Conservation (phyloP, 345 rosid species). For the Citrus medica region DNA sequence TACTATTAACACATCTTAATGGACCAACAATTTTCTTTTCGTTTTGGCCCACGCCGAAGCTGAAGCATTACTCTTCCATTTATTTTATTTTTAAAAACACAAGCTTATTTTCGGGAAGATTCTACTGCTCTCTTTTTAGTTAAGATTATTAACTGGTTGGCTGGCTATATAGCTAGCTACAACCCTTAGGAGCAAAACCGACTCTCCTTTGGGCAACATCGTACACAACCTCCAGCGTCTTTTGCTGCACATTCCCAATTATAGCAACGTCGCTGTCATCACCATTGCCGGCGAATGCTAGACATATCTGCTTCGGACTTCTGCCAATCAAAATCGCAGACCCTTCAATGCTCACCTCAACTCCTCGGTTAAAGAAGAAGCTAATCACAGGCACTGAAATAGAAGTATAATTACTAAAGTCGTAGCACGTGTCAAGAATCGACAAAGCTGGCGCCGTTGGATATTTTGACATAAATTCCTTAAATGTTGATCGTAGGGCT, state of each 20-base stretch:
- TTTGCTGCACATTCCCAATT: slow-evolving; percentile 72
- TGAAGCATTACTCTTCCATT: too few species aligned
- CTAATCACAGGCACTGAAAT: slow-evolving; percentile 44
- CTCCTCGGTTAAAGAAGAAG: slow-evolving; percentile 44
- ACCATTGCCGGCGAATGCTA: slow-evolving; percentile 67
- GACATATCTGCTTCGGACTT: slow-evolving; percentile 55
- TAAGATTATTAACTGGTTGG: neutral
- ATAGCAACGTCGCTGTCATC: slow-evolving; percentile 45
- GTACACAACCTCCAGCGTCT: slow-evolving; percentile 65
- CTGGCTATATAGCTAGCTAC: slow-evolving; percentile 27
- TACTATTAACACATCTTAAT: too few species aligned
- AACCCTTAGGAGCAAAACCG: slow-evolving; percentile 61
- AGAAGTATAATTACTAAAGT: slow-evolving; percentile 38
- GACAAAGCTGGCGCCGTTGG: slow-evolving; percentile 46
- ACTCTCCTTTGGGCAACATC: slow-evolving; percentile 54
- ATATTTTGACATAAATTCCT: slow-evolving; percentile 47
- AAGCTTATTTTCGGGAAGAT: neutral
- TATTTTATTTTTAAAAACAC: too few species aligned
- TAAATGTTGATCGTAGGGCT: slow-evolving; percentile 41
- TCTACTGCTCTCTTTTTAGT: neutral
- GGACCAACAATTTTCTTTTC: too few species aligned
- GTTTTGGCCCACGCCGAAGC: too few species aligned
- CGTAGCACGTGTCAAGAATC: slow-evolving; percentile 73
- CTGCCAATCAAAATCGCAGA: slow-evolving; percentile 37
- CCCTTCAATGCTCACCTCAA: slow-evolving; percentile 35